Evolutionary conservation across 805 yeast species (phyloP), one percentile per base, ranked within the genome.

Genomic region (Alloascoidea africana): DNA sequence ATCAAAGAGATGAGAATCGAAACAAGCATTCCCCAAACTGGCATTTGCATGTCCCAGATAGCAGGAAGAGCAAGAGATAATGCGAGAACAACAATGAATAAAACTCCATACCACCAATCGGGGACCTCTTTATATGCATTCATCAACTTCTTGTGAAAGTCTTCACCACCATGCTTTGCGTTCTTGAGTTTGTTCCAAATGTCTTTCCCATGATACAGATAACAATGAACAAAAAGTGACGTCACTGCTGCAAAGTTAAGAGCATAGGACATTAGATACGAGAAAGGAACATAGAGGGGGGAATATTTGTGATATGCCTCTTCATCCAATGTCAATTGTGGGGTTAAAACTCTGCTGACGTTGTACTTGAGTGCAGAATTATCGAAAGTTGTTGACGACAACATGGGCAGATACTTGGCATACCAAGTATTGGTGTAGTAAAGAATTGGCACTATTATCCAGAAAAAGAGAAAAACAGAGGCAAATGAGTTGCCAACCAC

Each of bases 91-190:
- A 59, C 44, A n/a, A 70, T 39, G 32, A 68, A 49, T 14, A 62
- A 62, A 39, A 58, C 49, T 38, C 63, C 55, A 44, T 68, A 78
- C 83, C 85, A 76, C 76, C 77, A 73, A 44, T 74, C 80, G 1
- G 93, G 91, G 15, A 76, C 83, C 44, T 78, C 85, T 30, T 65
- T 65, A 52, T 78, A 77, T 39, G 54, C 58, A 34, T 46, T 50
- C 73, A 70, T 72, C 46, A 72, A 60, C 47, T 76, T 60, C 49
- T 56, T 60, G 49, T 71, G 76, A 33, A 57, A 49, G 38, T 57
- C 67, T 38, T 44, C 59, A 43, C 54, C 73, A 50, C 71, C 73
- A 54, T 65, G 38, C 52, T 61, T 46, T 4, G 40, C 48, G 42
- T 62, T 59, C 35, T 49, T 49, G 2, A 69, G 55, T 36, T 56